phyloP scores from a whole-genome alignment of 2,329 filamentous ascomycete species.

The Sphaerostilbella broomeana region DNA sequence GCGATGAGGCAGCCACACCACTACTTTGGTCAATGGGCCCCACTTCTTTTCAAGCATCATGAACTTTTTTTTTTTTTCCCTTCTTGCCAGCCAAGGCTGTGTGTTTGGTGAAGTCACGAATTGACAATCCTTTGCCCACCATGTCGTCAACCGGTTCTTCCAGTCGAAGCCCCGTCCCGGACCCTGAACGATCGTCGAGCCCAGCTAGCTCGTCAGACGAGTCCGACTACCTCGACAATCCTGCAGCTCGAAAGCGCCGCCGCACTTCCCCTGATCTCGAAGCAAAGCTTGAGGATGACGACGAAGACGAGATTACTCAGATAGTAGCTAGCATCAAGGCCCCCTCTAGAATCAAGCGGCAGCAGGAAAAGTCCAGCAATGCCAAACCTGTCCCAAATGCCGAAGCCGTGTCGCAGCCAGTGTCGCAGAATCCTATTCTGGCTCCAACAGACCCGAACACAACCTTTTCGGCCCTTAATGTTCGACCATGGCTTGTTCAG shows the following conservation, averaged over 20 bases:
- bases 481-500: constrained; percentile 81
- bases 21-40: too few species aligned
- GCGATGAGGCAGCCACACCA: background rate
- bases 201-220: constrained; percentile 25
- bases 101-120: background rate
- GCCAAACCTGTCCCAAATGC: constrained; percentile 12
- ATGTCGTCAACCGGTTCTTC: constrained; percentile 11
- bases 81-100: background rate
- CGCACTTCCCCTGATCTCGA: constrained; percentile 27
- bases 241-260: constrained; percentile 39
- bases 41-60: background rate
- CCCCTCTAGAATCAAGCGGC: constrained; percentile 48
- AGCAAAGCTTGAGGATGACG: constrained; percentile 18
- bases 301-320: constrained; percentile 21
- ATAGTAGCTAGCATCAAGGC: constrained; percentile 40
- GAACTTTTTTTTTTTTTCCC: background rate
- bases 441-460: constrained; percentile 51
- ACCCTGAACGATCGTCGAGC: constrained; percentile 4
- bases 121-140: background rate
- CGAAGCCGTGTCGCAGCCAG: constrained; percentile 16
- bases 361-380: constrained; percentile 18
- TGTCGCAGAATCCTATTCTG: constrained; percentile 32
- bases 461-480: constrained; percentile 65
- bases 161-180: constrained; percentile 3
- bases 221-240: constrained; percentile 45